Percentiles rank a stretch among this genome's conserved stretches.
Conservation (phyloP, 805 yeast species). For the Starmerella stigmatis region DNA sequence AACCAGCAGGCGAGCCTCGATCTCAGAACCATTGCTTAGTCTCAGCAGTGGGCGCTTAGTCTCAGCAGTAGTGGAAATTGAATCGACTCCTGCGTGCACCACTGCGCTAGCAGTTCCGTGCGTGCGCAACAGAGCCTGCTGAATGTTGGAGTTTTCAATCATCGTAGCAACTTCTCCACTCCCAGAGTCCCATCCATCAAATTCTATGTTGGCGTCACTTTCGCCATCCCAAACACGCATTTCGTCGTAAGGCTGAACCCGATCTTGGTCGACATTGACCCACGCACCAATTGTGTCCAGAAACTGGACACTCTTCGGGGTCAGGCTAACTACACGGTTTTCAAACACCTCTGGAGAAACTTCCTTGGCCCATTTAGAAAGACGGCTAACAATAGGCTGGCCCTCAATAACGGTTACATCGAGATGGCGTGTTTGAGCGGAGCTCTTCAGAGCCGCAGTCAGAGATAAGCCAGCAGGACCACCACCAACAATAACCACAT, state of each 20-base stretch:
- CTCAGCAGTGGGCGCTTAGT: constrained; percentile 62
- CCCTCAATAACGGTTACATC: constrained; percentile 67
- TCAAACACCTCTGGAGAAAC: constrained; percentile 42
- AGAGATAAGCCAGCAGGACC: constrained; percentile 94
- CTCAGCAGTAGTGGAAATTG: constrained; percentile 5
- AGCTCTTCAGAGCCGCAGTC: constrained; percentile 62
- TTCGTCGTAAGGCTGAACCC: constrained; percentile 70
- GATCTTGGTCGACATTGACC: constrained; percentile 53
- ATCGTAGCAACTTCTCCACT: constrained; percentile 52
- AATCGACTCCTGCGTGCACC: constrained; percentile 38
- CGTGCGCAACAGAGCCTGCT: constrained; percentile 43
- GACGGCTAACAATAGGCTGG: constrained; percentile 40
- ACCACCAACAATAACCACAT: constrained; percentile 85
- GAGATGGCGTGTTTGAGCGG: constrained; percentile 50
- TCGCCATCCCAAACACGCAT: constrained; percentile 78
- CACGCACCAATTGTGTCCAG: constrained; percentile 66
- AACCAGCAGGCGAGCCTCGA: constrained; percentile 63
- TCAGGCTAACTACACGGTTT: constrained; percentile 75
- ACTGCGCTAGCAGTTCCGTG: neutral
- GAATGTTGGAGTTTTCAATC: constrained; percentile 82
- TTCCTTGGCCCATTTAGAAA: constrained; percentile 39
- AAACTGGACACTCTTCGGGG: constrained; percentile 66
- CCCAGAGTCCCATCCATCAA: constrained; percentile 44
- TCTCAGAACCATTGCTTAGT: constrained; percentile 51
- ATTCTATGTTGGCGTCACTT: constrained; percentile 59